phyloP scores from a whole-genome alignment of 1,284 basidiomycete species.

The Xerocomus nothofagi region DNA sequence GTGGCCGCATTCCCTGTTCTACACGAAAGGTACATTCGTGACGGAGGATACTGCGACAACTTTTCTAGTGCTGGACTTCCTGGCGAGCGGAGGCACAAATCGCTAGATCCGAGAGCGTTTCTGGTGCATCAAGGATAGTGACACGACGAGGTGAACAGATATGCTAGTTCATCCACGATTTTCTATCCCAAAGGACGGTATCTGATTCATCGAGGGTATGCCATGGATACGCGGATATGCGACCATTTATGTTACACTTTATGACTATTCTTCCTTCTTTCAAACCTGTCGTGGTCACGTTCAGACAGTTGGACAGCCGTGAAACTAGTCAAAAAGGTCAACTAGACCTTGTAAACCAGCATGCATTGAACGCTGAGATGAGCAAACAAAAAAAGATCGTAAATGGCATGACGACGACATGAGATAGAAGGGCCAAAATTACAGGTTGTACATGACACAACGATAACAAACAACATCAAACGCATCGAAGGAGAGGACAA shows the following conservation, averaged over 20 bases:
- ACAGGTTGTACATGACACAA: too few relatives aligned
- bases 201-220: background rate
- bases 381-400: too few relatives aligned
- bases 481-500: too few relatives aligned
- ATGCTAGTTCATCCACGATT: background rate
- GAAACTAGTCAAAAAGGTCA: too few relatives aligned
- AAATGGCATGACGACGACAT: too few relatives aligned
- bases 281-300: background rate
- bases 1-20: slow-evolving; percentile 25
- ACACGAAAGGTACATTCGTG: slow-evolving; percentile 19
- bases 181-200: background rate
- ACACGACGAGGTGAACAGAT: too few relatives aligned
- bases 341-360: too few relatives aligned
- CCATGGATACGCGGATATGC: background rate
- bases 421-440: too few relatives aligned
- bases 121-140: slow-evolving; percentile 19
- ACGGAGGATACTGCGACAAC: slow-evolving; percentile 15
- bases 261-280: background rate
- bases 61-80: slow-evolving; percentile 33
- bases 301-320: too few relatives aligned
- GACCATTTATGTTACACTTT: slow-evolving; percentile 1
- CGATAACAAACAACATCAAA: too few relatives aligned
- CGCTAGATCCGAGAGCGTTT: slow-evolving; percentile 28
- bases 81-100: slow-evolving; percentile 17
- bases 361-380: too few relatives aligned